Evolutionary conservation across 2,329 filamentous ascomycete species (phyloP).

Genomic region (Alternaria panax): DNA sequence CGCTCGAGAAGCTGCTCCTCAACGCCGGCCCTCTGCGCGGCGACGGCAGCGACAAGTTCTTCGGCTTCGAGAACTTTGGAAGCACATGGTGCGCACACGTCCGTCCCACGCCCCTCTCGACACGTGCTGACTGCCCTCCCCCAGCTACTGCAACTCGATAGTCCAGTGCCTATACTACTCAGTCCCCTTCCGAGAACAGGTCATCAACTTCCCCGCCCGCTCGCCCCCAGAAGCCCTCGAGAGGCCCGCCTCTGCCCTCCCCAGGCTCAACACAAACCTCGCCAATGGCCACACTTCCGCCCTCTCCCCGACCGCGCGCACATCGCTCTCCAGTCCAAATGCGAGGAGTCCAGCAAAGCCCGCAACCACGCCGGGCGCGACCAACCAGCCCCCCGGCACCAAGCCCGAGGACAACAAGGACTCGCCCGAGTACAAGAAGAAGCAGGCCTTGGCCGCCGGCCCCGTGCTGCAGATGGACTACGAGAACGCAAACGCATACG

Average conservation of each 20-base stretch:
- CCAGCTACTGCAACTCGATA: constrained; percentile 97
- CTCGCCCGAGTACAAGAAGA: constrained; percentile 97
- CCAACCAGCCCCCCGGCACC: constrained; percentile 63
- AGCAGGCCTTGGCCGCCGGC: constrained; percentile 85
- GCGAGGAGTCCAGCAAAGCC: constrained; percentile 47
- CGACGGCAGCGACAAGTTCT: constrained; percentile 97
- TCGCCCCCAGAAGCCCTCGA: constrained; percentile 72
- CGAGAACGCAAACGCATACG: constrained; percentile 80
- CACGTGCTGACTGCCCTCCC: constrained; percentile 16
- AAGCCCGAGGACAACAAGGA: constrained; percentile 93
- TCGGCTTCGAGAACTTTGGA: constrained; percentile 97
- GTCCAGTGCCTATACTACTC: constrained; percentile 97
- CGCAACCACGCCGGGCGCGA: constrained; percentile 56
- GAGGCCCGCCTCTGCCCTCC: constrained; percentile 59
- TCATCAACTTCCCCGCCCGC: constrained; percentile 85
- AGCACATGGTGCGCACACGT: constrained; percentile 81
- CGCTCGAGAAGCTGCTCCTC: constrained; percentile 79
- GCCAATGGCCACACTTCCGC: constrained; percentile 49
- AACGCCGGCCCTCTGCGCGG: constrained; percentile 80
- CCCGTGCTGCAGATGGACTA: constrained; percentile 85
- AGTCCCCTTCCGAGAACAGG: constrained; percentile 88
- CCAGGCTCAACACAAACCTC: constrained; percentile 51
- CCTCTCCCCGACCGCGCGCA: constrained; percentile 64
- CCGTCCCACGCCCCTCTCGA: constrained; percentile 8
- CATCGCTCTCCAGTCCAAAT: constrained; percentile 44